A percentile compares a stretch with the other conserved stretches of the same genome.
These are phyloP conservation scores for Lactarius indigo DNA, from an alignment of 768 basidiomycete species.

Conservation along the genomic window DNA sequence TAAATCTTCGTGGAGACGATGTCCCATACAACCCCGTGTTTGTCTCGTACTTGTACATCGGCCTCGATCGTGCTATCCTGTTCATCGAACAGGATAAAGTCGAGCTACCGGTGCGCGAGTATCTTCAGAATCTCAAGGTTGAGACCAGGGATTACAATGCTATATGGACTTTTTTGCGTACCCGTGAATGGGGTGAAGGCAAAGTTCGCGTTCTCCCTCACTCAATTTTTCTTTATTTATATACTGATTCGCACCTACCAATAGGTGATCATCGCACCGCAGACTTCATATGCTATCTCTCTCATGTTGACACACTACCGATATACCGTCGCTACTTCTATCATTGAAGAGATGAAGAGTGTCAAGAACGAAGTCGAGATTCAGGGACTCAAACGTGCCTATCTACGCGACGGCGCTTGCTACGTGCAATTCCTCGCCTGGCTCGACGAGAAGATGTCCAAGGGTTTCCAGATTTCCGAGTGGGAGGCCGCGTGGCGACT, in stretches of 20 bases:
- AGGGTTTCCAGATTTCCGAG: slow-evolving; percentile 83
- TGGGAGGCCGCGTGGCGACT: slow-evolving; percentile 87
- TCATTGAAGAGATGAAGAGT: slow-evolving; percentile 74
- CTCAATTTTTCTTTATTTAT: background rate
- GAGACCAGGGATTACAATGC: slow-evolving; percentile 66
- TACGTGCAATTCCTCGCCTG: slow-evolving; percentile 86
- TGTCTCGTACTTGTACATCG: slow-evolving; percentile 79
- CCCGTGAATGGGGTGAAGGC: slow-evolving; percentile 74
- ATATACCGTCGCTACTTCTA: slow-evolving; percentile 68
- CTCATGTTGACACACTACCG: slow-evolving; percentile 81
- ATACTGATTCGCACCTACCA: slow-evolving; percentile 1
- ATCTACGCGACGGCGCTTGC: slow-evolving; percentile 85
- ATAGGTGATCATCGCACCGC: slow-evolving; percentile 63
- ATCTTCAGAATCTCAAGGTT: slow-evolving; percentile 56
- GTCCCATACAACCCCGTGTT: slow-evolving; percentile 93
- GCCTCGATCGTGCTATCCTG: slow-evolving; percentile 55
- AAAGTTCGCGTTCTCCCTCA: slow-evolving; percentile 43
- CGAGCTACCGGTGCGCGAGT: slow-evolving; percentile 50
- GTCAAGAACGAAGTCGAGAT: slow-evolving; percentile 88
- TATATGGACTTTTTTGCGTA: slow-evolving; percentile 74
- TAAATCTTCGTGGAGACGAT: slow-evolving; percentile 88
- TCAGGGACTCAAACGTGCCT: slow-evolving; percentile 77
- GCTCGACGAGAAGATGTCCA: slow-evolving; percentile 75
- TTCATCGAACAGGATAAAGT: slow-evolving; percentile 75
- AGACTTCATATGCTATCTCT: slow-evolving; percentile 80